These are phyloP conservation scores for Yamadazyma sp. DNA, from an alignment of 805 yeast species.

Conservation along the genomic window DNA sequence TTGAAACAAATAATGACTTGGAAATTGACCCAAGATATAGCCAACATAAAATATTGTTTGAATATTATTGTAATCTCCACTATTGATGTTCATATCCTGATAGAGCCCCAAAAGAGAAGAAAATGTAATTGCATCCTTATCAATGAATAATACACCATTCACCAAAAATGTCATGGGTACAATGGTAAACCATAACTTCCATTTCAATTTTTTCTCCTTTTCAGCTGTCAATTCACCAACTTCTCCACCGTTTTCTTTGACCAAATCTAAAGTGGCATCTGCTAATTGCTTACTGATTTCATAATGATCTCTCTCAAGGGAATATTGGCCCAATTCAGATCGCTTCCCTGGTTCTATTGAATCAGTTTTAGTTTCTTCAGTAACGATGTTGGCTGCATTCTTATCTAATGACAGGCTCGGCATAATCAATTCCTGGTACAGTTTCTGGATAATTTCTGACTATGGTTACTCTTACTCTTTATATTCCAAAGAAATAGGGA, in stretches of 20 bases:
- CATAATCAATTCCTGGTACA: too few relatives aligned
- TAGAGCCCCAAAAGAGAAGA: conserved; percentile 47
- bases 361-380: too few relatives aligned
- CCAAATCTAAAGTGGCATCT: conserved; percentile 9
- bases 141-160: conserved; percentile 44
- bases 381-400: too few relatives aligned
- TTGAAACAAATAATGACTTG: conserved; percentile 30
- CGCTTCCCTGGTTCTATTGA: too few relatives aligned
- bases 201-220: conserved; percentile 10
- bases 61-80: conserved; percentile 43
- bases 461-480: too few relatives aligned
- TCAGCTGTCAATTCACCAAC: conserved; percentile 12
- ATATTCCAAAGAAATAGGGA: too few relatives aligned
- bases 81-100: conserved; percentile 43
- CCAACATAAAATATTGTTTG: conserved; percentile 56
- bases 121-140: conserved; percentile 50
- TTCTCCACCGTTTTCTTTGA: conserved; percentile 3
- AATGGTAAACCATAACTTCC: conserved; percentile 16
- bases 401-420: too few relatives aligned
- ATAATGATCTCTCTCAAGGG: too few relatives aligned
- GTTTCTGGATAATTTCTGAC: too few relatives aligned
- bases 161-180: conserved; percentile 22
- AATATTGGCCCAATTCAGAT: too few relatives aligned
- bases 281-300: conserved; percentile 7
- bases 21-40: conserved; percentile 25